Percentiles rank a stretch among this genome's conserved stretches.
phyloP scores from a whole-genome alignment of 2,329 filamentous ascomycete genomes.

The Aurifilum marmelostoma region DNA sequence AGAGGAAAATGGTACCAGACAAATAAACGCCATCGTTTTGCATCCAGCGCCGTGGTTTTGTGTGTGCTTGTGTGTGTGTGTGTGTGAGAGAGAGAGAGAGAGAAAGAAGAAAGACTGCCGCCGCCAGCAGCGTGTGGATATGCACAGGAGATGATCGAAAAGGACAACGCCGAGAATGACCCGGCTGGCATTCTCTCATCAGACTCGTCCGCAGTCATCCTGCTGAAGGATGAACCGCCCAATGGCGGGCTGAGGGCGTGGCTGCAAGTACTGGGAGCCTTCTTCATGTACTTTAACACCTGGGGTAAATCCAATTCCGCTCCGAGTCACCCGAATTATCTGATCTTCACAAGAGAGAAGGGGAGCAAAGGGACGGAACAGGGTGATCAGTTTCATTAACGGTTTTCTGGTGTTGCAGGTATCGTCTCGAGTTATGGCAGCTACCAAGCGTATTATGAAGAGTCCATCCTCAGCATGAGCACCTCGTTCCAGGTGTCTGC shows the following conservation, averaged over 20 bases:
- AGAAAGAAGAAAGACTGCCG: neutral
- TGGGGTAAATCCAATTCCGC: slow-evolving; percentile 39
- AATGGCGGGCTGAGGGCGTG: slow-evolving; percentile 44
- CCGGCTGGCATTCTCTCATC: slow-evolving; percentile 22
- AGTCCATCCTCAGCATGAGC: slow-evolving; percentile 36
- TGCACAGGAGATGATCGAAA: slow-evolving; percentile 11
- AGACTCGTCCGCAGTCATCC: slow-evolving; percentile 22
- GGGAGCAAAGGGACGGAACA: neutral
- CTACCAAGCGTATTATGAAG: slow-evolving; percentile 50
- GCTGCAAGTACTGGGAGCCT: slow-evolving; percentile 56
- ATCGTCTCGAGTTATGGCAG: slow-evolving; percentile 44
- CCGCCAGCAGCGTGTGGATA: neutral
- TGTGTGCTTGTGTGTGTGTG: too few relatives aligned
- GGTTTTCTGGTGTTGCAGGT: slow-evolving; percentile 7
- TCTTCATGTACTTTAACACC: slow-evolving; percentile 60
- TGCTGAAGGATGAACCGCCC: slow-evolving; percentile 21
- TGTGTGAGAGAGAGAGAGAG: too few relatives aligned
- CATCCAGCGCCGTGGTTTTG: neutral
- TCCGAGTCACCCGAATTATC: neutral
- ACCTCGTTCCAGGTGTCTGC: slow-evolving; percentile 48
- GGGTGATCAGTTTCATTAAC: neutral
- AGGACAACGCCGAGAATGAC: slow-evolving; percentile 6
- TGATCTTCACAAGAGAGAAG: neutral
- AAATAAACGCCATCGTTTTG: neutral
- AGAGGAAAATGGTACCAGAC: neutral